Evolutionary conservation across 768 basidiomycete genomes (phyloP).

Genomic region (Serendipita sp.): DNA sequence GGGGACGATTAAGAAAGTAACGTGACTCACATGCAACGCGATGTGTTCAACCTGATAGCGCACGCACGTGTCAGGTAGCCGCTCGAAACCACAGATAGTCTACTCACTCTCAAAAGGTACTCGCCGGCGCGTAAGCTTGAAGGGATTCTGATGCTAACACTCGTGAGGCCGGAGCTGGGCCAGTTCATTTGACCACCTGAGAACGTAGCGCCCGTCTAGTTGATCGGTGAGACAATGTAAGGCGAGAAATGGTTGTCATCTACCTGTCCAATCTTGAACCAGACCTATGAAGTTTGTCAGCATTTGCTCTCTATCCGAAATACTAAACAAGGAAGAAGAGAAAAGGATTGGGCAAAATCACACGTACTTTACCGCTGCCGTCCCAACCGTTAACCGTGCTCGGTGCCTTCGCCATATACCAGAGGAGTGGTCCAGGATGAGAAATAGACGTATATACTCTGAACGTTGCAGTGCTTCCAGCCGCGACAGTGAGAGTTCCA

Average conservation of each 20-base stretch:
- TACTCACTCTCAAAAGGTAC: constrained; percentile 10
- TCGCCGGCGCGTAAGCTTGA: not conserved
- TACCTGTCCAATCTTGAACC: constrained; percentile 1
- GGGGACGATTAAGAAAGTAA: too few relatives aligned
- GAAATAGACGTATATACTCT: not conserved
- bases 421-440: constrained; percentile 8
- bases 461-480: not conserved
- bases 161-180: not conserved
- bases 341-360: too few relatives aligned
- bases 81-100: too few relatives aligned
- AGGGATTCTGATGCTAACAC: constrained; percentile 8
- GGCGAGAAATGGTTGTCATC: too few relatives aligned
- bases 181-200: not conserved
- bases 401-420: not conserved
- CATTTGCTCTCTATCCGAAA: too few relatives aligned
- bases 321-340: too few relatives aligned
- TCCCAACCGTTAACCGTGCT: not conserved
- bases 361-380: not conserved
- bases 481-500: constrained; percentile 3
- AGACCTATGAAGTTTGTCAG: too few relatives aligned
- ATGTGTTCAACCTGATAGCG: constrained; percentile 10
- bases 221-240: too few relatives aligned
- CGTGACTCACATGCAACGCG: not conserved
- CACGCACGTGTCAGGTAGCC: too few relatives aligned
- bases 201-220: not conserved